A percentile compares a stretch with the other conserved stretches of the same genome.
These are phyloP conservation scores for Colletotrichum higginsianum DNA, from an alignment of 2,329 filamentous ascomycete species.

Conservation along the genomic window DNA sequence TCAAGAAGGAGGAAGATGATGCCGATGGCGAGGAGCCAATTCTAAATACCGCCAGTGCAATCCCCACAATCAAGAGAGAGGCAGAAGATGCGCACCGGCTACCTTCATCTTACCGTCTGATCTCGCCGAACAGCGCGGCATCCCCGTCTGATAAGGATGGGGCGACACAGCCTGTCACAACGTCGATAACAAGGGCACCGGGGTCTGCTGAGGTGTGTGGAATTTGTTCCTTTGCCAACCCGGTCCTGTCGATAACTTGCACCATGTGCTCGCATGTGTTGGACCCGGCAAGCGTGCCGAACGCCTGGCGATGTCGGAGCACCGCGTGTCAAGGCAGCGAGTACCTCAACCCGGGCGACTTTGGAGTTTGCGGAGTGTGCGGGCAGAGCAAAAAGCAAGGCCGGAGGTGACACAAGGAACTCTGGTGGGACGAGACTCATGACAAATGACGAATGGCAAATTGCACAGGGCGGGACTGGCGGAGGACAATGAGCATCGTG, in stretches of 20 bases:
- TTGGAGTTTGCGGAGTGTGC: slow-evolving; percentile 79
- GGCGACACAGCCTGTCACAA: slow-evolving; percentile 15
- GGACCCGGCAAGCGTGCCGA: slow-evolving; percentile 64
- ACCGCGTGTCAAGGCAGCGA: slow-evolving; percentile 66
- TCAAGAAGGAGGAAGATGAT: slow-evolving; percentile 27
- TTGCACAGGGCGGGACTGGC: background rate
- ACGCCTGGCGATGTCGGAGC: slow-evolving; percentile 76
- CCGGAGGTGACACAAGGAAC: slow-evolving; percentile 22
- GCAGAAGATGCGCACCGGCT: slow-evolving; percentile 7
- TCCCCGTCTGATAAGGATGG: background rate
- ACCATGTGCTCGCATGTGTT: slow-evolving; percentile 80
- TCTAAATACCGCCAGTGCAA: background rate
- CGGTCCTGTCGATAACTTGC: slow-evolving; percentile 70
- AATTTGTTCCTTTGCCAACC: slow-evolving; percentile 79
- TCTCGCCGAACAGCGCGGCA: background rate
- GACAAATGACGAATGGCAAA: slow-evolving; percentile 5
- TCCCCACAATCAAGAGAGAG: slow-evolving; percentile 26
- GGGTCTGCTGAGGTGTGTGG: slow-evolving; percentile 60
- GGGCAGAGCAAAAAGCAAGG: slow-evolving; percentile 58
- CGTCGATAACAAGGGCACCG: slow-evolving; percentile 20
- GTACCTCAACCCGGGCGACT: slow-evolving; percentile 80
- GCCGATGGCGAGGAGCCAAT: background rate
- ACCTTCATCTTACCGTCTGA: background rate
- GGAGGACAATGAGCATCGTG: background rate
- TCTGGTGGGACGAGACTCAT: background rate